A percentile compares a stretch with the other conserved stretches of the same genome.
Conservation (phyloP, 768 basidiomycete genomes). For the Suillus subalutaceus region DNA sequence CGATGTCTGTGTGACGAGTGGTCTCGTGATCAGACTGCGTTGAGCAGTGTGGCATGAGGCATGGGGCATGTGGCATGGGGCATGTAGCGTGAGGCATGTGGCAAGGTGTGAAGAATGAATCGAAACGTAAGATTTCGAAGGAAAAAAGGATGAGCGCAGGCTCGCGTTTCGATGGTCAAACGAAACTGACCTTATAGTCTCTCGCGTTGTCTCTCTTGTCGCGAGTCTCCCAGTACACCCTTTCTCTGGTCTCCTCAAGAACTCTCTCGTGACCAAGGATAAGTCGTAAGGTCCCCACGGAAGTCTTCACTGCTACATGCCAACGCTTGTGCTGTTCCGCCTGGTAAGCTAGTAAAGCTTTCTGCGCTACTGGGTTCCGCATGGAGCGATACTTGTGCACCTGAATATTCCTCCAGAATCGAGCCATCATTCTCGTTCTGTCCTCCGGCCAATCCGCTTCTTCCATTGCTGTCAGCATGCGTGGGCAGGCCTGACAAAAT, state of each 20-base stretch:
- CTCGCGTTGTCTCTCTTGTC: not conserved
- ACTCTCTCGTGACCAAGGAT: not conserved
- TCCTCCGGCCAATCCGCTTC: too few species aligned
- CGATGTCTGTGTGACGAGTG: not conserved
- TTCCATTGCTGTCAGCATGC: too few species aligned
- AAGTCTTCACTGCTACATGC: not conserved
- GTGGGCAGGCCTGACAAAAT: too few species aligned
- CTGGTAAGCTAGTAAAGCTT: not conserved
- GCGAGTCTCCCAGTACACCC: not conserved
- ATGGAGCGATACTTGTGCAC: not conserved
- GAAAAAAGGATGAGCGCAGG: too few species aligned
- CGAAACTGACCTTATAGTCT: not conserved
- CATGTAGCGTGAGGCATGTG: not conserved
- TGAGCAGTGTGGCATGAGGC: not conserved
- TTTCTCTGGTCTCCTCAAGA: not conserved
- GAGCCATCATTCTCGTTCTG: not conserved
- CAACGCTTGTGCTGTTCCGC: not conserved
- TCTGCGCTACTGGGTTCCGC: not conserved
- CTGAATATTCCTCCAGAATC: not conserved
- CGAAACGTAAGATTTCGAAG: too few species aligned
- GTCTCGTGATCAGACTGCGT: not conserved
- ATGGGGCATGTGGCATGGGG: not conserved
- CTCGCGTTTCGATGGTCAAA: too few species aligned
- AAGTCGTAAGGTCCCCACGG: not conserved
- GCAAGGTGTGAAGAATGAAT: too few species aligned